Base-by-base conservation (phyloP, 2,329 filamentous ascomycete species). In the Xylariomycetidae sp. region DNA sequence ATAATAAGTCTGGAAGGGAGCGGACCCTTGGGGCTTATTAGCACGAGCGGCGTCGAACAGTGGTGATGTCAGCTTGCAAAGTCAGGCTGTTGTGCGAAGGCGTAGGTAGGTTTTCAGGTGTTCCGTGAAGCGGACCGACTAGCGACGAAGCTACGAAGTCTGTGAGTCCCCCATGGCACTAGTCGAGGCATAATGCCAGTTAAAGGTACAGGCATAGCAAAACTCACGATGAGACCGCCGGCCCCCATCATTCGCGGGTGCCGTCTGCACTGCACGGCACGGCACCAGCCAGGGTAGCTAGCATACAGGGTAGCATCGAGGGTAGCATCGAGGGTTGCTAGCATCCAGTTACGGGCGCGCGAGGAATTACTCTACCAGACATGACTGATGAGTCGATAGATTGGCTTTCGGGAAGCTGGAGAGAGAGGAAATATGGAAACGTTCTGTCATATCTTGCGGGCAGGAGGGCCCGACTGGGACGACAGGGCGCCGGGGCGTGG, bases 1-100 rank as follows among this genome's bases (percentile, higher is more conserved):
- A 34, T 31, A 37, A 39, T 23, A 8, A 23, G 20, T 23, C 20
- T 23, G 8, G 8, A 23, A 8, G 20, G 8, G 20, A 23, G 20
- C 20, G 8, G n/a, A 23, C 20, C n/a, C 8, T n/a, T 23, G 20
- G n/a, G 20, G n/a, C 8, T 8, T 23, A 23, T 23, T 8, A 8
- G n/a, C 20, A 23, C 20, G 20, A 23, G 20, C n/a, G 18, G 16
- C 26, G 31, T 27, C 31, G 39, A 30, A 28, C 23, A 44, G 46
- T 51, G 42, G 44, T 53, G 49, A 53, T 53, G 50, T 53, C 49
- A 52, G 41, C n/a, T 8, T 23, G n/a, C n/a, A n/a, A 8, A 23
- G 8, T 8, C n/a, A 23, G 8, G 20, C n/a, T 8, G 20, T 8
- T 23, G n/a, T n/a, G 20, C n/a, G n/a, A n/a, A 23, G 8, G n/a